Conservation (phyloP, 768 basidiomycete genomes). For the Tremella fuciformis region DNA sequence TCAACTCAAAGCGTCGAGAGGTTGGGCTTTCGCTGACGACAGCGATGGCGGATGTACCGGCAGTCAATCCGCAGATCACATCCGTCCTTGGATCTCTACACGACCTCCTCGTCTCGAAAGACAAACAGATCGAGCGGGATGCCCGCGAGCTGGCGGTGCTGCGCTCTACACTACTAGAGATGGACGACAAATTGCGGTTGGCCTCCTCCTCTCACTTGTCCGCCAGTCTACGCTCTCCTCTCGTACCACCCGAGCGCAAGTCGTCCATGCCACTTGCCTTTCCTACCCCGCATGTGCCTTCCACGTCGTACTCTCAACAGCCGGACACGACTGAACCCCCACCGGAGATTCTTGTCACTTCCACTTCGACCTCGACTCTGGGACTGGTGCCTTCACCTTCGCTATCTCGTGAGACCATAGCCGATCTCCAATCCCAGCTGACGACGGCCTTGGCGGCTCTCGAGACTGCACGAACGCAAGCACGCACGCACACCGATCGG, state of each 20-base stretch:
- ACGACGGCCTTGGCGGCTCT: conserved; percentile 29
- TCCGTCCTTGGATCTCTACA: conserved; percentile 37
- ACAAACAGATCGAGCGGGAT: conserved; percentile 44
- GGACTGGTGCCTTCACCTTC: conserved; percentile 5
- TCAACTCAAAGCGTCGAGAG: too few relatives aligned
- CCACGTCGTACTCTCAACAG: neutral
- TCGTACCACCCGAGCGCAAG: neutral
- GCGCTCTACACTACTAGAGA: conserved; percentile 37
- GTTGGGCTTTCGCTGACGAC: too few relatives aligned
- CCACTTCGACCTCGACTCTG: conserved; percentile 24
- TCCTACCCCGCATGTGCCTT: neutral
- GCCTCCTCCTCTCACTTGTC: neutral
- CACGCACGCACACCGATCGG: conserved; percentile 20
- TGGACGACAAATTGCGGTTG: conserved; percentile 42
- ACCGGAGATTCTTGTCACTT: conserved; percentile 38
- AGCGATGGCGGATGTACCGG: neutral
- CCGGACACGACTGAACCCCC: neutral
- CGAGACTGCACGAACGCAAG: conserved; percentile 20
- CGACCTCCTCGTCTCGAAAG: conserved; percentile 39
- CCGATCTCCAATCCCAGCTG: conserved; percentile 35
- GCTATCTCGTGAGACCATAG: conserved; percentile 15
- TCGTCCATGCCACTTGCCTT: neutral
- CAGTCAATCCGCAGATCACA: conserved; percentile 34
- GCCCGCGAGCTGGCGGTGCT: conserved; percentile 42
- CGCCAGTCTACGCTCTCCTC: neutral